Percentiles rank a stretch among this genome's conserved stretches.
phyloP scores from a whole-genome alignment of 2,329 filamentous ascomycete genomes.

The Mariannaea sp. region DNA sequence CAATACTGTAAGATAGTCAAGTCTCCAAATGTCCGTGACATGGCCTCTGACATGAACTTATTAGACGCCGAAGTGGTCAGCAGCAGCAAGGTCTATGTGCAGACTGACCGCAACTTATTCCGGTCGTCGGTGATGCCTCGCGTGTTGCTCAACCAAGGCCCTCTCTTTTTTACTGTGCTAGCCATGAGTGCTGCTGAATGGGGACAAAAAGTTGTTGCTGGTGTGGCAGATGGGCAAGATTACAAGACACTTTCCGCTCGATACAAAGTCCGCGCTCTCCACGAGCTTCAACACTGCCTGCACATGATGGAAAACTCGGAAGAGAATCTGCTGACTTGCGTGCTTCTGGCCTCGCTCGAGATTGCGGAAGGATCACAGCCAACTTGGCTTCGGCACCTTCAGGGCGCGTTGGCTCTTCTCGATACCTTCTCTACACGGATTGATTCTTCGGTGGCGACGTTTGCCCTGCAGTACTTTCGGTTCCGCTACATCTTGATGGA shows the following conservation, averaged over 20 bases:
- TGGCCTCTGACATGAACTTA: no score
- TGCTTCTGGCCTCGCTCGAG: constrained; percentile 31
- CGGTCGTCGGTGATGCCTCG: constrained; percentile 32
- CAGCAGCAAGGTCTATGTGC: constrained; percentile 33
- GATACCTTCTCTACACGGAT: constrained; percentile 24
- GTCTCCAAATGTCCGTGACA: no score
- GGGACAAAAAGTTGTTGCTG: constrained; percentile 24
- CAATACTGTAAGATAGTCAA: constrained; percentile 29
- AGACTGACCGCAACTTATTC: constrained; percentile 29
- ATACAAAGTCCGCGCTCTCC: constrained; percentile 30
- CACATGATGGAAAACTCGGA: constrained; percentile 22
- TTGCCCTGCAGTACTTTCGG: constrained; percentile 32
- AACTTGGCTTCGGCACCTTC: constrained; percentile 30
- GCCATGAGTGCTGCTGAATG: constrained; percentile 36
- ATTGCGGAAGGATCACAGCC: constrained; percentile 32
- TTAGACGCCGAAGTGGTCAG: constrained; percentile 32
- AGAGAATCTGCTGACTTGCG: constrained; percentile 30
- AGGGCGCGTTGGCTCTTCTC: constrained; percentile 33
- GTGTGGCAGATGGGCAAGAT: constrained; percentile 26
- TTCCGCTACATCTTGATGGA: constrained; percentile 34
- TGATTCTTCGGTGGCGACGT: constrained; percentile 26
- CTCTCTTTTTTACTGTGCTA: constrained; percentile 28
- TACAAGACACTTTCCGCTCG: constrained; percentile 29
- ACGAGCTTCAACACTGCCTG: constrained; percentile 26
- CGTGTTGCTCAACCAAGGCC: constrained; percentile 24